These are phyloP conservation scores for Samsoniella hepiali DNA, from an alignment of 2,329 filamentous ascomycete species.

Conservation along the genomic window DNA sequence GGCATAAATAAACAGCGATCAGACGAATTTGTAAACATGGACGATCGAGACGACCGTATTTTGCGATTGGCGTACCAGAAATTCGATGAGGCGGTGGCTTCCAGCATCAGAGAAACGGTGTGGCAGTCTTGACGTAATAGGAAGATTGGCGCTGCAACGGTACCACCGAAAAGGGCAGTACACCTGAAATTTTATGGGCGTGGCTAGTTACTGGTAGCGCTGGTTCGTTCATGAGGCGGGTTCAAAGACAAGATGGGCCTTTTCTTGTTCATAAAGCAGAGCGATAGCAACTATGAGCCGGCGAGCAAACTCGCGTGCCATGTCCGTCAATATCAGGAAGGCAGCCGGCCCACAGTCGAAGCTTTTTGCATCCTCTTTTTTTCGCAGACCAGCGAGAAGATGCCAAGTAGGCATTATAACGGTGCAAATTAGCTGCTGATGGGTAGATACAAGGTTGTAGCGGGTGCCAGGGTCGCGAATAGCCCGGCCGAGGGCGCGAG, in stretches of 20 bases:
- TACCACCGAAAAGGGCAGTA: neutral
- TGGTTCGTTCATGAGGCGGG: neutral
- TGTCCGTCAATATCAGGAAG: no score
- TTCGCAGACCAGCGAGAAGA: no score
- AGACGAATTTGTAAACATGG: neutral
- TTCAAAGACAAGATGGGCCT: neutral
- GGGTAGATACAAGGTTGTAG: neutral
- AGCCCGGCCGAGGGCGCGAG: neutral
- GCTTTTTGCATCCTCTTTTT: no score
- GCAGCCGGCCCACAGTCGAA: no score
- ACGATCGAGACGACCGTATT: neutral
- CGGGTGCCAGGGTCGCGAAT: neutral
- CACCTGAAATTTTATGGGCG: neutral
- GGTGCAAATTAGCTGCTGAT: neutral
- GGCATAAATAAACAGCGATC: neutral
- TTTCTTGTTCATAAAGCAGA: neutral
- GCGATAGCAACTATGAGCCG: no score
- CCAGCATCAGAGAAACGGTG: neutral
- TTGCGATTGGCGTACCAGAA: constrained; percentile 1
- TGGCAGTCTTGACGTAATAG: constrained; percentile 8
- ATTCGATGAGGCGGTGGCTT: neutral
- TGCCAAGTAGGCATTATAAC: neutral
- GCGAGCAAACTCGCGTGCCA: no score
- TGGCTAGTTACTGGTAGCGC: neutral
- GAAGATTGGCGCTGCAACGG: constrained; percentile 2